phyloP scores from a whole-genome alignment of 2,329 filamentous ascomycete species.

The Penicillium oxalicum region DNA sequence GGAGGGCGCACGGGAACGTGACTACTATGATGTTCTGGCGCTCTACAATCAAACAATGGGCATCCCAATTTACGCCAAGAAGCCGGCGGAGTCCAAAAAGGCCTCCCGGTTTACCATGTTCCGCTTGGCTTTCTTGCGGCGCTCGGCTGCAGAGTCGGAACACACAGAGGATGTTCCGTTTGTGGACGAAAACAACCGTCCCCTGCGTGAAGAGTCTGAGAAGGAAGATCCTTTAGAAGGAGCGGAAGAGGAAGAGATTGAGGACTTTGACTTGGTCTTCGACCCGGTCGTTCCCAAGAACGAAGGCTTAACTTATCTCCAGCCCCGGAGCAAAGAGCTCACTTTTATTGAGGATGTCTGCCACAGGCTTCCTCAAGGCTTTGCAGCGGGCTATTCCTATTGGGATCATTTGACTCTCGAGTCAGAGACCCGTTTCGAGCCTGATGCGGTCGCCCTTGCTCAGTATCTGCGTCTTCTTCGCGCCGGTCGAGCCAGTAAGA shows the following conservation, averaged over 20 bases:
- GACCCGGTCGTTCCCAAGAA: slow-evolving; percentile 24
- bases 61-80: slow-evolving; percentile 47
- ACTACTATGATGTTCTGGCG: slow-evolving; percentile 66
- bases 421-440: slow-evolving; percentile 48
- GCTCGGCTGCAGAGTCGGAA: background rate
- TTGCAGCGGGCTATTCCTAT: slow-evolving; percentile 62
- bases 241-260: slow-evolving; percentile 22
- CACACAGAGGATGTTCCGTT: slow-evolving; percentile 26
- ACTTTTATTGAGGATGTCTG: slow-evolving; percentile 64
- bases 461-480: slow-evolving; percentile 63
- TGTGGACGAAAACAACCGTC: slow-evolving; percentile 21
- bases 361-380: slow-evolving; percentile 50
- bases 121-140: slow-evolving; percentile 2
- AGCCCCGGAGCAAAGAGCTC: slow-evolving; percentile 53
- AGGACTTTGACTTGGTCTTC: slow-evolving; percentile 31
- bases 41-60: slow-evolving; percentile 78
- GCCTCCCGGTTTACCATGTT: slow-evolving; percentile 3
- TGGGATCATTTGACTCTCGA: slow-evolving; percentile 65
- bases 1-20: slow-evolving; percentile 52
- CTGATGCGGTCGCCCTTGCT: slow-evolving; percentile 67
- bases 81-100: slow-evolving; percentile 17
- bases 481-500: slow-evolving; percentile 58
- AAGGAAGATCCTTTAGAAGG: slow-evolving; percentile 15
- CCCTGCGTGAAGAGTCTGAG: slow-evolving; percentile 5
- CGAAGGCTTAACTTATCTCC: slow-evolving; percentile 32